These are phyloP conservation scores for Aphanomyces cochlioides DNA, from an alignment of 352 stramenopile genomes.

Conservation along the genomic window DNA sequence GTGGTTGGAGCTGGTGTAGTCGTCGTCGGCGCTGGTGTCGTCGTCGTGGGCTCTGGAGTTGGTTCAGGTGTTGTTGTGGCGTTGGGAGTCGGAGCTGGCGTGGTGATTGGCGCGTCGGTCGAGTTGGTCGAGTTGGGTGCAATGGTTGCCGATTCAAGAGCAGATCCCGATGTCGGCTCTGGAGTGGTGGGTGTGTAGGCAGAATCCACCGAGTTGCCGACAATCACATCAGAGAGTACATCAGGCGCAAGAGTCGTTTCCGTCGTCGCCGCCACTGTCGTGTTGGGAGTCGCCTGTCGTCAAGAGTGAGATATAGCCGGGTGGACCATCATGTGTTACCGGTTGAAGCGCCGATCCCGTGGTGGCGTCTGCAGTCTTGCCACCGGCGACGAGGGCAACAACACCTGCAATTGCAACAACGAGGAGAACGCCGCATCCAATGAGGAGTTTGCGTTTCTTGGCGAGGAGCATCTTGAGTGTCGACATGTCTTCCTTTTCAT, in stretches of 20 bases:
- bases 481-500: background rate
- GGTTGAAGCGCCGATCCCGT: background rate
- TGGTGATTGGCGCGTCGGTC: no score
- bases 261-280: background rate
- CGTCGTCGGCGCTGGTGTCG: background rate
- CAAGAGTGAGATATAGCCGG: background rate
- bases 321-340: background rate
- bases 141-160: background rate
- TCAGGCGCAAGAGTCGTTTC: background rate
- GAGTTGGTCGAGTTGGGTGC: background rate
- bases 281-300: background rate
- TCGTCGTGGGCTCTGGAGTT: background rate
- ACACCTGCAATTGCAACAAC: background rate
- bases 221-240: background rate
- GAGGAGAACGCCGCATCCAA: background rate
- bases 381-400: background rate
- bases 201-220: background rate
- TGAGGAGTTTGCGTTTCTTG: constrained; percentile 21
- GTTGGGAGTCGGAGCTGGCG: background rate
- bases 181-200: background rate
- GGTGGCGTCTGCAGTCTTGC: background rate
- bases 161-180: background rate
- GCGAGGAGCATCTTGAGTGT: background rate
- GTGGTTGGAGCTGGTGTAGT: background rate
- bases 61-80: background rate